Conservation (phyloP, 1,139 yeast genomes). For the Suhomyces anneliseae region DNA sequence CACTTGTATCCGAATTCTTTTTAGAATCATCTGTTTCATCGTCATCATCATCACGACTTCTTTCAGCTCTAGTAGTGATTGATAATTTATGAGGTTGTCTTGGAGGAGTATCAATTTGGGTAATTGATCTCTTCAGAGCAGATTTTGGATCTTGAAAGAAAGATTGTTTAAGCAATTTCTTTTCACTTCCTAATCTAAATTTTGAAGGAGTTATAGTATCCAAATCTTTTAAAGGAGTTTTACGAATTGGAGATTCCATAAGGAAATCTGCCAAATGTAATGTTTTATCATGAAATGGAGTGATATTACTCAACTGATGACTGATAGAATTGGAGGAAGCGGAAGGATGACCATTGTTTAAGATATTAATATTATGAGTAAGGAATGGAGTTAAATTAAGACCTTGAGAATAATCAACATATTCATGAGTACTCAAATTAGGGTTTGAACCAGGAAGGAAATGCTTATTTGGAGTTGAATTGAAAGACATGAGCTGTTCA, state of each 20-base stretch:
- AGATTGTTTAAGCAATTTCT: conserved; percentile 19
- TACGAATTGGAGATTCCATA: conserved; percentile 44
- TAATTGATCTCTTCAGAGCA: conserved; percentile 37
- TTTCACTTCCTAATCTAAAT: conserved; percentile 30
- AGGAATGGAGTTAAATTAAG: conserved; percentile 47
- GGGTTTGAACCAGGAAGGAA: conserved; percentile 6
- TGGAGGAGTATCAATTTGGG: conserved; percentile 44
- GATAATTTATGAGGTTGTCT: conserved; percentile 39
- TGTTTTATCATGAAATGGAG: conserved; percentile 48
- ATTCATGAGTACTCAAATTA: conserved; percentile 14
- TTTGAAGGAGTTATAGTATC: conserved; percentile 48
- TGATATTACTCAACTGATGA: conserved; percentile 28
- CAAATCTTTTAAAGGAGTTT: conserved; percentile 34
- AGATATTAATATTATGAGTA: conserved; percentile 36
- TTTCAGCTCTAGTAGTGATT: conserved; percentile 19
- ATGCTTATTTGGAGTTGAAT: conserved; percentile 36
- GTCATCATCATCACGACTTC: conserved; percentile 14
- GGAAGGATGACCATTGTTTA: conserved; percentile 16
- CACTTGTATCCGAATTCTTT: conserved; percentile 8
- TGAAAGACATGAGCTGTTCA: conserved; percentile 37
- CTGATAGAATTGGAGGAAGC: conserved; percentile 16
- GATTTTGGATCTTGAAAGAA: conserved; percentile 24
- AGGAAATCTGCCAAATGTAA: conserved; percentile 45
- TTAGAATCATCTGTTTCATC: conserved; percentile 20
- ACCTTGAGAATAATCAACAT: conserved; percentile 38